Conservation (phyloP, 805 yeast species). For the Candida fluviatilis region DNA sequence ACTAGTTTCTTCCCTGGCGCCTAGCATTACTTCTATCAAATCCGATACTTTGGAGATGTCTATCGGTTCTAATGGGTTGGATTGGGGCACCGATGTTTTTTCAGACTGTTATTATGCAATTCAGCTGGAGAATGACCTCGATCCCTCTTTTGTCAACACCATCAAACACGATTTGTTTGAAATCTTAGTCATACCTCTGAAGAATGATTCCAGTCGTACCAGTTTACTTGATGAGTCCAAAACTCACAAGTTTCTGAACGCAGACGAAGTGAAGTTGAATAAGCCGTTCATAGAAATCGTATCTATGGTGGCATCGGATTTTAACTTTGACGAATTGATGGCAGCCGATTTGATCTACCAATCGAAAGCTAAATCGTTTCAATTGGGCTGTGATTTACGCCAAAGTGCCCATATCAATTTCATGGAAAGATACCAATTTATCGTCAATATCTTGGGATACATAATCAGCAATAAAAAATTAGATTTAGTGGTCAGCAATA, state of each 20-base stretch:
- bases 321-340: slow-evolving; percentile 63
- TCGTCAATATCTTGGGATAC: slow-evolving; percentile 58
- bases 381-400: slow-evolving; percentile 45
- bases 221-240: slow-evolving; percentile 34
- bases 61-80: slow-evolving; percentile 6
- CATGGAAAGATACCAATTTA: slow-evolving; percentile 64
- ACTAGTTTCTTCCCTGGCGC: not conserved
- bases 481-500: slow-evolving; percentile 18
- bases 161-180: slow-evolving; percentile 43
- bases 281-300: slow-evolving; percentile 60
- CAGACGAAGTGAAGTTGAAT: slow-evolving; percentile 59
- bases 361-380: slow-evolving; percentile 35
- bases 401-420: slow-evolving; percentile 68
- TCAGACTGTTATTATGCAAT: slow-evolving; percentile 46
- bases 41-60: slow-evolving; percentile 1
- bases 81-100: slow-evolving; percentile 42
- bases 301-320: slow-evolving; percentile 49
- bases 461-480: slow-evolving; percentile 19
- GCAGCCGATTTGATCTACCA: slow-evolving; percentile 65
- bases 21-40: not conserved
- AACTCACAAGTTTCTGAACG: slow-evolving; percentile 47
- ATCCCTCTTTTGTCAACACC: slow-evolving; percentile 14
- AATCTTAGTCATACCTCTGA: slow-evolving; percentile 39
- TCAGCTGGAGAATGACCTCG: slow-evolving; percentile 17
- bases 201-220: slow-evolving; percentile 44